A percentile compares a stretch with the other conserved stretches of the same genome.
Evolutionary conservation across 345 rosid species (phyloP).

Genomic region (Melaleuca quinquenervia): DNA sequence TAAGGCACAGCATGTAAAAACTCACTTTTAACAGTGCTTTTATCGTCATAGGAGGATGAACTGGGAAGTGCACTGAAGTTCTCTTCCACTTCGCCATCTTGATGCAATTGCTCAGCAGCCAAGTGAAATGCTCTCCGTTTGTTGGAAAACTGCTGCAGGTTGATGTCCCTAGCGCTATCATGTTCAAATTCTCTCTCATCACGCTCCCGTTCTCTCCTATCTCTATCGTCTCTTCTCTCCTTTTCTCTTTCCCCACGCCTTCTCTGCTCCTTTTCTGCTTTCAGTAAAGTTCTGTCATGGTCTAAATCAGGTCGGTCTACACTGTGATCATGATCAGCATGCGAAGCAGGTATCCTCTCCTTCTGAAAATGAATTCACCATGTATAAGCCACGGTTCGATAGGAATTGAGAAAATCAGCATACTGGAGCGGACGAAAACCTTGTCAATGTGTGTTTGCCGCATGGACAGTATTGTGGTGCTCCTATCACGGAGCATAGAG

Average conservation of each 20-base stretch:
- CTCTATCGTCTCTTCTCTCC: constrained; percentile 68
- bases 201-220: constrained; percentile 40
- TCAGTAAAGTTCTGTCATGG: constrained; percentile 37
- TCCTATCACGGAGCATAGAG: constrained; percentile 48
- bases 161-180: constrained; percentile 49
- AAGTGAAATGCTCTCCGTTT: constrained; percentile 30
- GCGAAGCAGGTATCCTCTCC: constrained; percentile 44
- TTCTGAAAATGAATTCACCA: constrained; percentile 37
- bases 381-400: constrained; percentile 9
- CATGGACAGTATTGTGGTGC: constrained; percentile 42
- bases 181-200: constrained; percentile 52
- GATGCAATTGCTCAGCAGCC: constrained; percentile 38
- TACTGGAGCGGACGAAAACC: constrained; percentile 21
- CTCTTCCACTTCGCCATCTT: constrained; percentile 50
- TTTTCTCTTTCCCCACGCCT: constrained; percentile 59
- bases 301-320: constrained; percentile 51
- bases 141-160: constrained; percentile 39
- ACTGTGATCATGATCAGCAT: constrained; percentile 43
- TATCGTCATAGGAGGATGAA: constrained; percentile 60
- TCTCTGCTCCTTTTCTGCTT: constrained; percentile 57
- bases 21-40: constrained; percentile 53
- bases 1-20: neutral
- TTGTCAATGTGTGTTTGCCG: constrained; percentile 51
- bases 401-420: neutral
- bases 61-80: constrained; percentile 33